Evolutionary conservation across 2,329 filamentous ascomycete species (phyloP), one percentile per base, ranked within the genome.

Genomic region (Amauroascus niger): DNA sequence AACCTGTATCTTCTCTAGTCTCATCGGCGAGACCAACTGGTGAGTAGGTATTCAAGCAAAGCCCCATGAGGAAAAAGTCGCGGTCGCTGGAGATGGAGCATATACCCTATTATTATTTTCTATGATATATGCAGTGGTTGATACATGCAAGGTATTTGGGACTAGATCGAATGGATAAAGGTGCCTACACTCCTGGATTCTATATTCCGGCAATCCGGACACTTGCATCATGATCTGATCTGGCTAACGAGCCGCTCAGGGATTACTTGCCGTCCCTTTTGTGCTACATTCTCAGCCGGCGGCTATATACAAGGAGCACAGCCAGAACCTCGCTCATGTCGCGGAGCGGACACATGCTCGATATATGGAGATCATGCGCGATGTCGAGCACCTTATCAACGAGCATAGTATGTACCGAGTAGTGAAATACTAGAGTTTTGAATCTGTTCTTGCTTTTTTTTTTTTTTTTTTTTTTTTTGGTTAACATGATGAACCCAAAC

Each of bases 281-380:
- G 91, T 98, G 37, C 80, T 98, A 52, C 89, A 95, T 69, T 96
- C 91, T 1, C 90, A 97, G 67, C 93, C 93, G 2, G 94, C 88
- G 0, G 88, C 88, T 18, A 81, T 89, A 40, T 89, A 91, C 63
- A 84, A 90, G 59, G 76, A 80, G 54, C 78, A 82, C 61, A 80
- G 80, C 57, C 75, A 79, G 52, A 65, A 76, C 53, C 79, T 91
- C 49, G 74, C 79, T 43, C 79, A 83, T 55, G 89, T 91, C 76
- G 87, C 87, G 3, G 80, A 81, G 55, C 84, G 87, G 64, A 87
- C 91, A 24, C 88, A 93, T 65, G 79, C 86, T 54, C 83, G 93
- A 58, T 98, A 97, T 72, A 87, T 87, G 46, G 91, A 98, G 70
- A 96, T 97, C 64, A 88, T 97, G 80, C 80, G 83, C 57, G 93